A percentile compares a stretch with the other conserved stretches of the same genome.
These are phyloP conservation scores for Solanum chacoense DNA, from an alignment of 305 asterid species.

Conservation along the genomic window DNA sequence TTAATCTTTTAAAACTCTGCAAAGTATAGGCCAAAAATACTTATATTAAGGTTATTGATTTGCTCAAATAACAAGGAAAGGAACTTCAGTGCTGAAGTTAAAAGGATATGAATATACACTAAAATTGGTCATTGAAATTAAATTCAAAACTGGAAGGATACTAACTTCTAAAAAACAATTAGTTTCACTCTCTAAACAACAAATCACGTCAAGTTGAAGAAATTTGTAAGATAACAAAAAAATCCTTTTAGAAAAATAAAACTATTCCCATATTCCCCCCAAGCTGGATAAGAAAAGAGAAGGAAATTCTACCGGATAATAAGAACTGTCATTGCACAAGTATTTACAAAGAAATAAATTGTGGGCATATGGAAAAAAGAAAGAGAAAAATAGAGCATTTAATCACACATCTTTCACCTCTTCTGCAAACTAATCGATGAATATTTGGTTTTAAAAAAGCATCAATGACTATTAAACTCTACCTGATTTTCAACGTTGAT, in stretches of 20 bases:
- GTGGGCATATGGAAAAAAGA: not conserved
- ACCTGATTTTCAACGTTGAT: constrained; percentile 55
- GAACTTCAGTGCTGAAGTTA: not conserved
- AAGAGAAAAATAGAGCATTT: not conserved
- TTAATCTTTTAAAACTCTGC: constrained; percentile 68
- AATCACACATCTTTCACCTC: not conserved
- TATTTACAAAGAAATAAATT: not conserved
- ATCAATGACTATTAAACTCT: constrained; percentile 1
- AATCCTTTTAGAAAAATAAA: not conserved
- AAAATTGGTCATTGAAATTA: not conserved
- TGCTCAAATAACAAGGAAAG: not conserved
- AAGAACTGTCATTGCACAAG: not conserved
- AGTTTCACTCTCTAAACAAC: not conserved
- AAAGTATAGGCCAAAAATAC: not conserved
- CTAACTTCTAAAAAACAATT: not conserved
- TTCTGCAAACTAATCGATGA: not conserved
- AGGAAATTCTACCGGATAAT: not conserved
- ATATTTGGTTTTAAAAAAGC: not conserved
- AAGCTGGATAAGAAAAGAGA: not conserved
- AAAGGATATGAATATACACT: not conserved
- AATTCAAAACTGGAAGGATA: not conserved
- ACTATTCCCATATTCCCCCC: not conserved
- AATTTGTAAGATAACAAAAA: not conserved
- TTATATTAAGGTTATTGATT: not conserved
- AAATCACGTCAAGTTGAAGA: not conserved